Percentiles rank a stretch among this genome's conserved stretches.
phyloP scores from a whole-genome alignment of 192 early-diverging fungal genomes.

The Mortierella claussenii region DNA sequence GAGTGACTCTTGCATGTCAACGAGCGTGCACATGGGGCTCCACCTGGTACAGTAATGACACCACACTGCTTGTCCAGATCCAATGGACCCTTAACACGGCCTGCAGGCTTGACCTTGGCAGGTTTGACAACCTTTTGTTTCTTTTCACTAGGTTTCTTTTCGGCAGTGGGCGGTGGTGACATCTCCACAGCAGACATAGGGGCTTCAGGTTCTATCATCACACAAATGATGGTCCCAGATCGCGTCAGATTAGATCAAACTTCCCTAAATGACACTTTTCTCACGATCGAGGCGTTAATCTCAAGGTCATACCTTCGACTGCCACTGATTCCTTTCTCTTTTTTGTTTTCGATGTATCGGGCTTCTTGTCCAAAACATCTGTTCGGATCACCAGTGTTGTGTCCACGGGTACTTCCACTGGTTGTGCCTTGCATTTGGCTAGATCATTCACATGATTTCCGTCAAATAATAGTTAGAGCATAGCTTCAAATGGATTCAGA shows the following conservation, averaged over 20 bases:
- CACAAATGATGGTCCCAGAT: too few species aligned
- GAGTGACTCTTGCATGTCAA: conserved; percentile 97
- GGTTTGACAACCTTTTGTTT: conserved; percentile 67
- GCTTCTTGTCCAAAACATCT: conserved; percentile 38
- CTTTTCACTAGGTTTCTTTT: conserved; percentile 54
- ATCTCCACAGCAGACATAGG: conserved; percentile 39
- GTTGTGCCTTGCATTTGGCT: conserved; percentile 28
- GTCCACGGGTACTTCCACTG: conserved; percentile 3
- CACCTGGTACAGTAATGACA: conserved; percentile 69
- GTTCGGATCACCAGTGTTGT: conserved; percentile 25
- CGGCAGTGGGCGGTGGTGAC: conserved; percentile 43
- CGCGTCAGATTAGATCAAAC: not conserved
- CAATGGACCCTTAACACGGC: conserved; percentile 72
- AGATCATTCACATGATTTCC: not conserved
- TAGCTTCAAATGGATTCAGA: too few species aligned
- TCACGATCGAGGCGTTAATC: too few species aligned
- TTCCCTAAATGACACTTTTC: not conserved
- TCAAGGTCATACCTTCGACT: conserved; percentile 32
- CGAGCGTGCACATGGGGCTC: conserved; percentile 80
- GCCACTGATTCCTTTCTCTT: conserved; percentile 40
- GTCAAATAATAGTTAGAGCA: too few species aligned
- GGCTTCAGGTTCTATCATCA: conserved; percentile 38
- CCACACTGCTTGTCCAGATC: conserved; percentile 95
- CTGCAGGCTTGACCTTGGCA: conserved; percentile 62
- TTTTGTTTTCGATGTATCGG: conserved; percentile 28